phyloP scores from a whole-genome alignment of 306 rosid species.

The Cicer pinnatifidum region DNA sequence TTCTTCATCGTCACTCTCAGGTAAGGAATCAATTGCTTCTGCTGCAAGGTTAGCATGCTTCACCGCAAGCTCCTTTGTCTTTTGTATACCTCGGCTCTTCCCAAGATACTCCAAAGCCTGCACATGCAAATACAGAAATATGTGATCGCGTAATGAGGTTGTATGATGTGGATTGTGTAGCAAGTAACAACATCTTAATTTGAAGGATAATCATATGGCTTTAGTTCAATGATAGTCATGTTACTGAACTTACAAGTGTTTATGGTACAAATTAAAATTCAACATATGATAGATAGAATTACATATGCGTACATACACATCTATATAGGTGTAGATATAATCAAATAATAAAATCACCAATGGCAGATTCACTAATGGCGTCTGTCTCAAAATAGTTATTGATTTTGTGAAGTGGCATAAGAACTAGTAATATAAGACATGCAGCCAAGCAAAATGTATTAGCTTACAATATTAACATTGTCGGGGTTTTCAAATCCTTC shows the following conservation, averaged over 20 bases:
- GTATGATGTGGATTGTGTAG: constrained; percentile 10
- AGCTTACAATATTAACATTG: constrained; percentile 78
- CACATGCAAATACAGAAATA: constrained; percentile 32
- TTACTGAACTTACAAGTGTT: background rate
- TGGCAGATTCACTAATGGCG: constrained; percentile 2
- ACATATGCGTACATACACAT: background rate
- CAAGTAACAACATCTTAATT: constrained; percentile 5
- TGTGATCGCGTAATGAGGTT: background rate
- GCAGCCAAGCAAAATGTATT: constrained; percentile 32
- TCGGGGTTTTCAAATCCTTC: constrained; percentile 78
- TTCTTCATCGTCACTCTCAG: constrained; percentile 65
- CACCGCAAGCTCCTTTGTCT: constrained; percentile 78
- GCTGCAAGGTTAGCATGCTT: constrained; percentile 89
- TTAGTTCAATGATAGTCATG: constrained; percentile 17
- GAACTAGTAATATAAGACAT: constrained; percentile 26
- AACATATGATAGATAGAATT: background rate
- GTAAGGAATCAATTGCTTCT: constrained; percentile 85
- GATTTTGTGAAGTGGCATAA: constrained; percentile 8
- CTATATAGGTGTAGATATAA: background rate
- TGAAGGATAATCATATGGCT: constrained; percentile 8
- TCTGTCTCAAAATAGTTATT: background rate
- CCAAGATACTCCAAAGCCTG: constrained; percentile 93
- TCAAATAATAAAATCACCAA: background rate
- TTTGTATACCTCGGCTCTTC: constrained; percentile 82
- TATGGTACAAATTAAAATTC: background rate